Conservation (phyloP, 2,329 filamentous ascomycete species). For the Diaporthe vexans region DNA sequence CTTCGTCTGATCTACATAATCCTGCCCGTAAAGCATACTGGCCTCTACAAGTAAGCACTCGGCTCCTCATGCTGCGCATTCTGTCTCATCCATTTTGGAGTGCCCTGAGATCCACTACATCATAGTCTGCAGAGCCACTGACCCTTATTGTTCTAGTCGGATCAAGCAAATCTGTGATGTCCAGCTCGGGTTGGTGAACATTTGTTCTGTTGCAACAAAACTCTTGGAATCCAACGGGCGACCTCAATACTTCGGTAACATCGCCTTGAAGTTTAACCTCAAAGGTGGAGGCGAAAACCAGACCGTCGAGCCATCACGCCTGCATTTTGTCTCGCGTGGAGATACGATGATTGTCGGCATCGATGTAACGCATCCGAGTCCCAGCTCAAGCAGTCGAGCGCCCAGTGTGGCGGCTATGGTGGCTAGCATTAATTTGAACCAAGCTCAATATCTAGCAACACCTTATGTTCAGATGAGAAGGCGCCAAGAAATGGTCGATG, state of each 20-base stretch:
- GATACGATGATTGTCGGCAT: constrained; percentile 80
- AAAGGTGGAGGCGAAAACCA: constrained; percentile 75
- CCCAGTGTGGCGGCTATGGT: constrained; percentile 80
- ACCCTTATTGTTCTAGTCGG: constrained; percentile 49
- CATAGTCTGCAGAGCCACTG: too few relatives aligned
- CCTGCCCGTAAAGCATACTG: constrained; percentile 55
- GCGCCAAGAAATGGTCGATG: constrained; percentile 73
- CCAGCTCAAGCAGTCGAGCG: constrained; percentile 71
- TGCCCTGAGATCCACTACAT: too few relatives aligned
- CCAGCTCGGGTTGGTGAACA: constrained; percentile 68
- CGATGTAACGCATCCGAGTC: constrained; percentile 82
- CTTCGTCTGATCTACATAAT: constrained; percentile 64
- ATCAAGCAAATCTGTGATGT: constrained; percentile 73
- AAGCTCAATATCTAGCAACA: constrained; percentile 77
- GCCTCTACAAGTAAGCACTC: constrained; percentile 56
- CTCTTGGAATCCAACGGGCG: constrained; percentile 51
- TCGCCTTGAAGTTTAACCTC: constrained; percentile 75
- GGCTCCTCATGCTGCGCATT: too few relatives aligned
- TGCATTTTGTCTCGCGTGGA: constrained; percentile 66
- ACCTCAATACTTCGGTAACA: constrained; percentile 65
- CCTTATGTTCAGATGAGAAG: constrained; percentile 73
- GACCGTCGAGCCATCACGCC: constrained; percentile 58
- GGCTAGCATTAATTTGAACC: constrained; percentile 70
- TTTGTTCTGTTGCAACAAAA: constrained; percentile 68
- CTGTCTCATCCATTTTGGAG: too few relatives aligned